Base-by-base conservation (phyloP, 2,329 filamentous ascomycete genomes). In the Cercospora zeina region DNA sequence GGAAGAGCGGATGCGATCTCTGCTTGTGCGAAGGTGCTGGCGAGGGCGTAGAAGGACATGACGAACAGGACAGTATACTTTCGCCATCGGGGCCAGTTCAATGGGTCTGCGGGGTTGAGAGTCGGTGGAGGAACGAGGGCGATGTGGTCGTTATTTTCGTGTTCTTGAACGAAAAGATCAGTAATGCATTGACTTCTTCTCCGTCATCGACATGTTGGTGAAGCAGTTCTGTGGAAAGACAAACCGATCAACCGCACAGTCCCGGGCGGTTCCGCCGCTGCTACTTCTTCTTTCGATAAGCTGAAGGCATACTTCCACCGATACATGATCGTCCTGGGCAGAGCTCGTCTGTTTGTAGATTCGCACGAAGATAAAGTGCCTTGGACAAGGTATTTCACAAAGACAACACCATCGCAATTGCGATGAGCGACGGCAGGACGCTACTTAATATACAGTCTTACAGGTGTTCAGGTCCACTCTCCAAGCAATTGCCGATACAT, bases 231-330 rank as follows among this genome's bases (percentile, higher is more conserved):
- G 10, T 30, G 36, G 8, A 13, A 7, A 14, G n/a, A 60, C 72
- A 50, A 69, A 77, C 77, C 76, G 50, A 78, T 71, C 10, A 79
- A 70, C 19, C 70, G 71, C 2, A 73, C 69, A 10, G 77, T 79
- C 13, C 77, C 77, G 16, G 77, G 77, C 4, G 77, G 77, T 58
- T 72, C 74, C 8, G 74, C 74, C 59, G 73, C 72, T 27, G 65
- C 69, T 10, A 79, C 72, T 62, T 78, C 74, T 27, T 73, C 69
- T 60, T 78, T 77, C 1, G 76, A 75, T 14, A 79, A 65, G 10
- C 68, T 68, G 59, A 78, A 77, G 0, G 75, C 76, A 58, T 71
- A 68, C 33, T 64, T 69, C 65, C 75, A 72, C 30, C 69, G 67
- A 37, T 73, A 69, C 76, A 78, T 78, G 19, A 21, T 67, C 3